Conservation (phyloP, 208 protist genomes). For the Naegleria fowleri region DNA sequence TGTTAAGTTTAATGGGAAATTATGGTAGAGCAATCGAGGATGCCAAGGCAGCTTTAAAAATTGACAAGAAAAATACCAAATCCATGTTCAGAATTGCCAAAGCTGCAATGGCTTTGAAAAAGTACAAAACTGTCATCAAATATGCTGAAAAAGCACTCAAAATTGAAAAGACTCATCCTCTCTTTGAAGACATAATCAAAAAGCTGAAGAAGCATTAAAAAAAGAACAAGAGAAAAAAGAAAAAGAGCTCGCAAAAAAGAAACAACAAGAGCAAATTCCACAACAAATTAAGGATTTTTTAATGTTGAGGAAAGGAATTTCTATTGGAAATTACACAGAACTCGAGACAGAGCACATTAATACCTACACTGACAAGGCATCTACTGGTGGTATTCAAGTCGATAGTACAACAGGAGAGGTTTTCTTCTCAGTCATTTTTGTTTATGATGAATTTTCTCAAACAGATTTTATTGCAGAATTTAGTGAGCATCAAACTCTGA, state of each 20-base stretch:
- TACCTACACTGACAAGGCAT: not conserved
- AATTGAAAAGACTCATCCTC: not conserved
- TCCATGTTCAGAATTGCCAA: conserved; percentile 24
- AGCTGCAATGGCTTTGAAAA: not conserved
- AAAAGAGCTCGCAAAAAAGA: not conserved
- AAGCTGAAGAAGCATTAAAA: not conserved
- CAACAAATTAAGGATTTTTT: not conserved
- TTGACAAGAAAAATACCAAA: not conserved
- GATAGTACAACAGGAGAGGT: not conserved
- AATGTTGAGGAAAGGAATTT: not conserved
- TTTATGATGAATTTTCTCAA: conserved; percentile 25
- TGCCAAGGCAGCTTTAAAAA: not conserved
- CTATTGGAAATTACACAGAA: conserved; percentile 17
- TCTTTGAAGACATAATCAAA: not conserved
- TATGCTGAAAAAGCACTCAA: conserved; percentile 19
- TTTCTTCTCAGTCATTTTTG: not conserved
- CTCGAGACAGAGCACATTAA: not conserved
- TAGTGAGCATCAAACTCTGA: not conserved
- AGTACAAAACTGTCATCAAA: not conserved
- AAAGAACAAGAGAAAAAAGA: not conserved
- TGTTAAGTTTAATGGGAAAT: conserved; percentile 4
- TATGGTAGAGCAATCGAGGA: conserved; percentile 23
- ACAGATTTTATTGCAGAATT: conserved; percentile 19
- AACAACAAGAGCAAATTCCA: not conserved
- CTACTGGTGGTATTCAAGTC: not conserved